A percentile compares a stretch with the other conserved stretches of the same genome.
Conservation (phyloP, 169 alveolate species). For the Plasmodium berghei region DNA sequence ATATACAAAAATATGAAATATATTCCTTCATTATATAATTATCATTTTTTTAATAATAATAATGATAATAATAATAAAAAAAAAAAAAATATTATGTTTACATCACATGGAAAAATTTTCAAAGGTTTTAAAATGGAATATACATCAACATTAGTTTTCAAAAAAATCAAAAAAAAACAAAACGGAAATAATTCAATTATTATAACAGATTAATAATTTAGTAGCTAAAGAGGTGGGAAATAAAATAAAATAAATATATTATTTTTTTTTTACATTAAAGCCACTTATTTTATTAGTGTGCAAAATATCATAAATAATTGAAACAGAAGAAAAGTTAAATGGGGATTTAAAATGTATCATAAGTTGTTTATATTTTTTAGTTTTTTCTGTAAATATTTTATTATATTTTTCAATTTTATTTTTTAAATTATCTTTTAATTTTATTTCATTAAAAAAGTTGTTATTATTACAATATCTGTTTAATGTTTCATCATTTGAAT, state of each 20-base stretch:
- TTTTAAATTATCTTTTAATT: constrained; percentile 39
- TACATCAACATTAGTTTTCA: constrained; percentile 52
- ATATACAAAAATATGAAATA: constrained; percentile 34
- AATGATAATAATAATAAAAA: constrained; percentile 6
- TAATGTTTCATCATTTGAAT: background rate
- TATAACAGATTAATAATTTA: background rate
- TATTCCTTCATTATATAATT: constrained; percentile 28
- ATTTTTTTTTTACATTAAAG: constrained; percentile 7
- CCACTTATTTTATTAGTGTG: constrained; percentile 21
- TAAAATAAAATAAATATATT: no score
- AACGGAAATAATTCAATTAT: no score
- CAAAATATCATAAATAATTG: constrained; percentile 31
- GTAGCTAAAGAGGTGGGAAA: background rate
- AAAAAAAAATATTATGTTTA: constrained; percentile 28
- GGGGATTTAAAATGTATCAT: constrained; percentile 50
- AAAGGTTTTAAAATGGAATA: constrained; percentile 51
- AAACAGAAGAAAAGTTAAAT: constrained; percentile 52
- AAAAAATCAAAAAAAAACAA: background rate
- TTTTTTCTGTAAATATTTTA: constrained; percentile 34
- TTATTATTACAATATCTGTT: background rate
- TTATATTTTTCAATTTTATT: constrained; percentile 51
- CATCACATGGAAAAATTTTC: constrained; percentile 47
- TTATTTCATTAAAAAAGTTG: constrained; percentile 18
- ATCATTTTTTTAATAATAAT: background rate
- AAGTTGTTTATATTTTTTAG: constrained; percentile 29